phyloP scores from a whole-genome alignment of 495 filamentous ascomycete genomes.

The Pyrenula aspistea region DNA sequence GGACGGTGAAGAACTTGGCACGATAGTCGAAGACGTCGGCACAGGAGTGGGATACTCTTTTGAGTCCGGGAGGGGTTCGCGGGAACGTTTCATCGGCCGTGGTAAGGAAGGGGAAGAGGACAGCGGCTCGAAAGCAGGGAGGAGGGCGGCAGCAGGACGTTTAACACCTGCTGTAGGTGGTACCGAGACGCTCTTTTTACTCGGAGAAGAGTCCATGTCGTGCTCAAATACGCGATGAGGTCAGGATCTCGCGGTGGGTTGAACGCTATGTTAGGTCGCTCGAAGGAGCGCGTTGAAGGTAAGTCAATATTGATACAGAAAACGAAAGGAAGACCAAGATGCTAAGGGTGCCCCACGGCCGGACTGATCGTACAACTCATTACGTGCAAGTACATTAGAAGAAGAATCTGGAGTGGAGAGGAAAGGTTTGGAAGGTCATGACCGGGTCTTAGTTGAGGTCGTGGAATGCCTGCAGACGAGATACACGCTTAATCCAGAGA shows the following conservation, averaged over 20 bases:
- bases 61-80: conserved; percentile 32
- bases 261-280: neutral
- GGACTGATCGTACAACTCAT: neutral
- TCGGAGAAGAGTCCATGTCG: conserved; percentile 33
- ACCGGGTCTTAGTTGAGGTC: neutral
- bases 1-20: conserved; percentile 76
- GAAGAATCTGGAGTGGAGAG: neutral
- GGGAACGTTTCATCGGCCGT: conserved; percentile 57
- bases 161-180: conserved; percentile 53
- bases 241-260: conserved; percentile 2
- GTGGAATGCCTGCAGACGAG: neutral
- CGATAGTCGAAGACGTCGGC: conserved; percentile 84
- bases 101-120: conserved; percentile 80
- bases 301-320: neutral
- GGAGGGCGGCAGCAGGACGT: conserved; percentile 65
- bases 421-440: neutral
- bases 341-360: neutral
- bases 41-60: conserved; percentile 70
- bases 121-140: conserved; percentile 87
- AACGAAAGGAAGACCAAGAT: neutral
- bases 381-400: neutral
- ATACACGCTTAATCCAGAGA: neutral
- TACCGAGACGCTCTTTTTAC: conserved; percentile 16
- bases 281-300: neutral
- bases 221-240: neutral